Conservation (phyloP, 495 filamentous ascomycete species). For the Apodospora peruviana region DNA sequence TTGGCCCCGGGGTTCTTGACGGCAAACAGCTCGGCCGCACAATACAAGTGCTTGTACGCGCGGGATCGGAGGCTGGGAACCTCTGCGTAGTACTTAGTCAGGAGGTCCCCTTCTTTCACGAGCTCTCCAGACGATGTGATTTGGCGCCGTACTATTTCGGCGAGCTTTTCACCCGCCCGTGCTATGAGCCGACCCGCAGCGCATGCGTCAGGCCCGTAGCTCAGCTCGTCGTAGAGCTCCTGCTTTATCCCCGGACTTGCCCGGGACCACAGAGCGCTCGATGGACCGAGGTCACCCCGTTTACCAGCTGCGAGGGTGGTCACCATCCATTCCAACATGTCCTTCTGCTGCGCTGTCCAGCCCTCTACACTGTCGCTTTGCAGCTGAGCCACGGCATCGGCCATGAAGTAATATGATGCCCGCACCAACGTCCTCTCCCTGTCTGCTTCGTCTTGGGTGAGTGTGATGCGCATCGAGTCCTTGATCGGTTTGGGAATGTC, state of each 20-base stretch:
- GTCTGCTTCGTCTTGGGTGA: neutral
- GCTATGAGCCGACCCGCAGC: slow-evolving; percentile 19
- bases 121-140: slow-evolving; percentile 36
- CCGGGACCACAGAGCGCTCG: slow-evolving; percentile 4
- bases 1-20: slow-evolving; percentile 33
- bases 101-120: slow-evolving; percentile 35
- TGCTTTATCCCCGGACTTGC: slow-evolving; percentile 2
- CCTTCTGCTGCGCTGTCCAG: neutral
- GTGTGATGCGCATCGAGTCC: neutral
- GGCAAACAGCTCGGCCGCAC: slow-evolving; percentile 22
- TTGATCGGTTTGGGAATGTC: slow-evolving; percentile 5
- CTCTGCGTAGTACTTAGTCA: slow-evolving; percentile 25
- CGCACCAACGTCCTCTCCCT: neutral
- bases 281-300: slow-evolving; percentile 3
- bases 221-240: slow-evolving; percentile 11
- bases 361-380: neutral
- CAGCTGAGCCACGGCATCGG: slow-evolving; percentile 8
- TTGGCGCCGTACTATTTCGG: slow-evolving; percentile 33
- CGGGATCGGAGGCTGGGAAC: slow-evolving; percentile 7
- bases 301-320: neutral
- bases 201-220: neutral
- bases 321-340: neutral
- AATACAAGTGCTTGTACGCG: slow-evolving; percentile 8
- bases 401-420: slow-evolving; percentile 15
- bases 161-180: slow-evolving; percentile 30